Base-by-base conservation (phyloP, 345 rosid genomes). In the Linum trigynum region DNA sequence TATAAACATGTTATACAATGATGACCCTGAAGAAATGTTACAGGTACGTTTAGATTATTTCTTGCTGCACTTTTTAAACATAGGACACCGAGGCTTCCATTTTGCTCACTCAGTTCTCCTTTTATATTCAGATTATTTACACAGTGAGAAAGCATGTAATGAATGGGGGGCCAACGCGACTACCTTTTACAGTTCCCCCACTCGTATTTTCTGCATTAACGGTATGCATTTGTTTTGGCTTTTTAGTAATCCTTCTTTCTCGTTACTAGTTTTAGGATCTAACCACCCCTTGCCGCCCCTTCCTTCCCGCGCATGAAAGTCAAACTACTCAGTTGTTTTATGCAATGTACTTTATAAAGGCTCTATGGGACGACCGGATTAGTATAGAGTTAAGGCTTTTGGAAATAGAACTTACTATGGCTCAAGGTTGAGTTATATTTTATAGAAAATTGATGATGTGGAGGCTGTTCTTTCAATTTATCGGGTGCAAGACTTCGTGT, bases 21-120 rank as follows among this genome's bases (percentile, higher is more conserved):
- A 94, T 66, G 95, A 91, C 68, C 80, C 81, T 32, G 99, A 90
- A 72, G 97, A 94, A 84, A 88, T 94, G 99, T 91, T 83, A 64
- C 85, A 94, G 99, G 99, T 94, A 79, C 66, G 62, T 57, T 61
- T 62, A 62, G 53, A 48, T 48, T 2, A 48, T 48, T 48, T 9
- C 53, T 48, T 4, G 9, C 51, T 14, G 12, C 51, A 45, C 12
- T 45, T 45, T 5, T 48, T 9, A 48, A 9, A 48, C 53, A 48
- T 6, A 9, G 53, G 9, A 23, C 3, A 48, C 9, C 53, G 1
- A 3, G 53, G 14, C 53, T 7, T 48, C 3, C 53, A 48, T 48
- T 48, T 48, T 3, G 14, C 9, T 15, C 14, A 9, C 9, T 48
- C 53, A 9, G 14, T 48, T 48, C 12, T 48, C 53, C 53, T 48